phyloP scores from a whole-genome alignment of 2,329 filamentous ascomycete species.

The Fusarium foetens region DNA sequence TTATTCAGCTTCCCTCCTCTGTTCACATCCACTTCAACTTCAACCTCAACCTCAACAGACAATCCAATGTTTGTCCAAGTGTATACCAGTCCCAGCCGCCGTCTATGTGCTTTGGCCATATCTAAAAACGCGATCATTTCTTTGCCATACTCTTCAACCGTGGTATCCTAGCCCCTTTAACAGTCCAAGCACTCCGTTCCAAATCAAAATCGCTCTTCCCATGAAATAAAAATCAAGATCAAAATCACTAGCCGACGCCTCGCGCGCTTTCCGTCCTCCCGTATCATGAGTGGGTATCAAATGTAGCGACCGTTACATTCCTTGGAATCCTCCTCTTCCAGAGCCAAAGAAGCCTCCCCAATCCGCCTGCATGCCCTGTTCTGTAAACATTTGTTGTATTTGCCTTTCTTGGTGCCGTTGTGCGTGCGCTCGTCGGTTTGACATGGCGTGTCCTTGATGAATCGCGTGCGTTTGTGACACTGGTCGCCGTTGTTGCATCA shows the following conservation, averaged over 20 bases:
- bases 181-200: constrained; percentile 28
- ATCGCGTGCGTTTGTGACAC: constrained; percentile 40
- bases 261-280: constrained; percentile 41
- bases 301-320: constrained; percentile 52
- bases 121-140: constrained; percentile 29
- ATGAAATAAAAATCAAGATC: constrained; percentile 37
- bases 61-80: constrained; percentile 14
- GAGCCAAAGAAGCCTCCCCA: constrained; percentile 60
- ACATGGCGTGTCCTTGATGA: constrained; percentile 40
- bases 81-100: constrained; percentile 25
- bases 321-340: constrained; percentile 56
- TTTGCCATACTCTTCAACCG: constrained; percentile 18
- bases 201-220: constrained; percentile 39
- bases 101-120: constrained; percentile 34
- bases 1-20: background rate
- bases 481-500: constrained; percentile 40
- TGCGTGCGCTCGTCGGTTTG: constrained; percentile 39
- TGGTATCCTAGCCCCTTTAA: constrained; percentile 16
- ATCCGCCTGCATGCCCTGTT: constrained; percentile 57
- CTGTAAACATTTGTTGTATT: constrained; percentile 62
- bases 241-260: constrained; percentile 42
- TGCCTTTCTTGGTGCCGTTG: constrained; percentile 53
- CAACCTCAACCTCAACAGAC: background rate
- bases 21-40: background rate
- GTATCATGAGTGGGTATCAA: constrained; percentile 54